Conservation (phyloP, 805 yeast species). For the Barnettozyma salicaria region DNA sequence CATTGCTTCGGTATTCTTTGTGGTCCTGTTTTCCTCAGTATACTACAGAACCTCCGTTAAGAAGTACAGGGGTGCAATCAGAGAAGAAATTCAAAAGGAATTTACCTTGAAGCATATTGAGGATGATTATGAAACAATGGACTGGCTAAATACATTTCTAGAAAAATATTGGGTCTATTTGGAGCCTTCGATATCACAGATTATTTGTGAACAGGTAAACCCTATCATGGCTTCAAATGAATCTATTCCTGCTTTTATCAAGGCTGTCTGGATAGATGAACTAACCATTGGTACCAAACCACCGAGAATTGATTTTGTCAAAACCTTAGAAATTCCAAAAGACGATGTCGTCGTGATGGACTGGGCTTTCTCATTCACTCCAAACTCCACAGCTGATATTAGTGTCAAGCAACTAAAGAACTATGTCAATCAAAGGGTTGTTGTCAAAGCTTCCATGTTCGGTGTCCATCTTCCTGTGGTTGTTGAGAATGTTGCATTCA, state of each 20-base stretch:
- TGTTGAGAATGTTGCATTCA: constrained; percentile 75
- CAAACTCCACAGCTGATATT: constrained; percentile 81
- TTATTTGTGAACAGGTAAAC: constrained; percentile 80
- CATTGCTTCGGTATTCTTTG: constrained; percentile 73
- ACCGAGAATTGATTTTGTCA: constrained; percentile 84
- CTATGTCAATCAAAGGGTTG: constrained; percentile 74
- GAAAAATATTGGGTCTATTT: constrained; percentile 88
- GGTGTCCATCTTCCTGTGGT: constrained; percentile 77
- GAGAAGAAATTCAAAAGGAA: constrained; percentile 83
- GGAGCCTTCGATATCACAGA: constrained; percentile 85
- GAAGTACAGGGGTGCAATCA: constrained; percentile 63
- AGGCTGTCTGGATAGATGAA: constrained; percentile 77
- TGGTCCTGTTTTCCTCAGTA: constrained; percentile 55
- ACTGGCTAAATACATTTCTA: constrained; percentile 87
- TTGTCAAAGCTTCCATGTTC: constrained; percentile 73
- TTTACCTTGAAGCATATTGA: constrained; percentile 76
- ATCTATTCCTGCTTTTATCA: constrained; percentile 74
- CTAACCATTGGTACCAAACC: constrained; percentile 95
- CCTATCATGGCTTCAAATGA: constrained; percentile 75
- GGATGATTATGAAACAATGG: constrained; percentile 87
- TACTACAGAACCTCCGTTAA: constrained; percentile 81
- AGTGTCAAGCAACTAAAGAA: constrained; percentile 80
- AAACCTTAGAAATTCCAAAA: constrained; percentile 84
- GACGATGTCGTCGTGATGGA: constrained; percentile 96
- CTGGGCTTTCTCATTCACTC: constrained; percentile 89